Base-by-base conservation (phyloP, 2,329 filamentous ascomycete genomes). In the Verticillium dahliae region DNA sequence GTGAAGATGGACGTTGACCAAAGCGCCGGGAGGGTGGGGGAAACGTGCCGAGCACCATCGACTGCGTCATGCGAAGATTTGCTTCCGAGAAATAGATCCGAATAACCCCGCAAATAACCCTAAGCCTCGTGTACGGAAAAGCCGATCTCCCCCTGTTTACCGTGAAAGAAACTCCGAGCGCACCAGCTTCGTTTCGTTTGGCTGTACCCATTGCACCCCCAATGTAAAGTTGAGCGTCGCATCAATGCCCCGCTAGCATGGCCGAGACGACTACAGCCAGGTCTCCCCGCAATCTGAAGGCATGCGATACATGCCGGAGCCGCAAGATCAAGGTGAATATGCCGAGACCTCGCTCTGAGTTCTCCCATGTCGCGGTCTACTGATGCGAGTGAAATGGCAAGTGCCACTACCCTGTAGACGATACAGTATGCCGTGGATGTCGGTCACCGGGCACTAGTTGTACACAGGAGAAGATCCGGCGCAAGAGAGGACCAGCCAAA, bases 271-370 rank as follows among this genome's bases (percentile, higher is more conserved):
- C 37, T 15, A 2, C 18, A 22, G 1, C 35, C 6, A 45, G 14
- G 18, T 15, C 7, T 22, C 22, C 27, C 35, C 18, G 56, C 11
- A 69, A 69, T 45, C 63, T 69, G 60, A 70, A 70, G 37, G 71
- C 71, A 6, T 73, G 71, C 57, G 71, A 73, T 61, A 64, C 62
- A 11, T 73, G 71, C 54, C 67, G 71, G 45, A 58, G 65, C 15
- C 63, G 71, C 31, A 71, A 72, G 63, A 65, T 71, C 35, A 70
- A 70, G 68, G 65, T 65, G 52, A 61, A 65, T 54, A 37, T 7
- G 39, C 56, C 34, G 18, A 52, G 45, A 45, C 22, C 45, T 52
- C 45, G 45, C 45, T 27, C 45, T 27, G n/a, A 52, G 45, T 52
- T 52, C 45, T 27, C 45, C 45, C 45, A 22, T 27, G 45, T 11